phyloP scores from a whole-genome alignment of 2,329 filamentous ascomycete species.

The Alternaria alternata region DNA sequence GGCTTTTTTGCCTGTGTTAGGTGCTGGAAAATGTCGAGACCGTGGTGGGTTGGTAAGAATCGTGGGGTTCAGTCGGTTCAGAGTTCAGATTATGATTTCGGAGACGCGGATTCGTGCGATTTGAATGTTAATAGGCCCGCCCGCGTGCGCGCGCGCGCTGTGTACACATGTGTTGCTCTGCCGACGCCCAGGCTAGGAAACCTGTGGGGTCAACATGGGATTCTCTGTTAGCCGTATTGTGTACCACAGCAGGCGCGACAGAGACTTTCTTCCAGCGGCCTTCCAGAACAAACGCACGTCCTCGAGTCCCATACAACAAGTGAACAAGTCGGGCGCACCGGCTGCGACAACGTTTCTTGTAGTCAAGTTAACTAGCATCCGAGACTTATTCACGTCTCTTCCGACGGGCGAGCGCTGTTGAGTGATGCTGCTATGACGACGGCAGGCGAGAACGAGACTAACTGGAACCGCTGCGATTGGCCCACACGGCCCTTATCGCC shows the following conservation, averaged over 20 bases:
- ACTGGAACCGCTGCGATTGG: conserved; percentile 32
- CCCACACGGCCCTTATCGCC: conserved; percentile 37
- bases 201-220: conserved; percentile 32
- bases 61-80: conserved; percentile 36
- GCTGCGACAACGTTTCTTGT: too few species aligned
- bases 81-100: conserved; percentile 18
- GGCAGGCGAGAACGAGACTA: conserved; percentile 18
- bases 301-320: conserved; percentile 2
- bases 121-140: neutral
- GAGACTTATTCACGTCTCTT: too few species aligned
- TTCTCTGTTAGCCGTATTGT: conserved; percentile 14
- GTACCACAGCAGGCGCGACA: neutral
- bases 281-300: conserved; percentile 19
- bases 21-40: neutral
- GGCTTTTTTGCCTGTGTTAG: conserved; percentile 24
- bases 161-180: neutral
- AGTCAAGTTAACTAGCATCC: conserved; percentile 33
- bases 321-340: conserved; percentile 7
- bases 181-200: conserved; percentile 16
- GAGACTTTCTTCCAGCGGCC: neutral
- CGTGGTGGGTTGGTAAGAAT: neutral
- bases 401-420: conserved; percentile 24
- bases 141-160: neutral
- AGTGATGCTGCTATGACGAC: conserved; percentile 37
- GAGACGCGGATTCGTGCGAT: conserved; percentile 22